These are phyloP conservation scores for Barnettozyma siamensis DNA, from an alignment of 805 yeast genomes.

Conservation along the genomic window DNA sequence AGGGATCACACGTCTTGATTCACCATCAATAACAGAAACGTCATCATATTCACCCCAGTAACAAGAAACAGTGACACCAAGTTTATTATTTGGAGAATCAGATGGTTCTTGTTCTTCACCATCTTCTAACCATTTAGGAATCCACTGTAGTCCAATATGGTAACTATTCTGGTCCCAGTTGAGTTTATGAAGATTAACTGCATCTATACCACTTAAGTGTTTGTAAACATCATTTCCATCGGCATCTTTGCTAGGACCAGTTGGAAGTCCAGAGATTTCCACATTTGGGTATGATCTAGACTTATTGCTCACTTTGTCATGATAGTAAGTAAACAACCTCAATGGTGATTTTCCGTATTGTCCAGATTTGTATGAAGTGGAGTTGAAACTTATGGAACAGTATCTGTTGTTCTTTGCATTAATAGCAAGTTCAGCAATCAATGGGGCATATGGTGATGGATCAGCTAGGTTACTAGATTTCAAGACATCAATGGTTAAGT, in stretches of 20 bases:
- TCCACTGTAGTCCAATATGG: slow-evolving; percentile 70
- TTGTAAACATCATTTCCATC: slow-evolving; percentile 45
- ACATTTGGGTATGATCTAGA: not conserved
- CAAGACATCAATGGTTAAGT: slow-evolving; percentile 45
- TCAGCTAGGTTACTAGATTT: slow-evolving; percentile 39
- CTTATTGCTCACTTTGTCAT: slow-evolving; percentile 23
- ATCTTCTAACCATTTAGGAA: slow-evolving; percentile 49
- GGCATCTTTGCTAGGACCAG: slow-evolving; percentile 27
- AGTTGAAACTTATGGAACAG: slow-evolving; percentile 57
- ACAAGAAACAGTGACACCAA: slow-evolving; percentile 61
- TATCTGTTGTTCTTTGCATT: slow-evolving; percentile 55
- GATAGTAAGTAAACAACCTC: slow-evolving; percentile 50
- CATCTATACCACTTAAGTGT: slow-evolving; percentile 56
- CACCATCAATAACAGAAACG: slow-evolving; percentile 34
- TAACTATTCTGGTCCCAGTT: slow-evolving; percentile 48
- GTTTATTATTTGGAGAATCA: slow-evolving; percentile 28
- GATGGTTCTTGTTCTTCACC: slow-evolving; percentile 26
- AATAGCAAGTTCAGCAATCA: slow-evolving; percentile 56
- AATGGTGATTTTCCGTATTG: slow-evolving; percentile 49
- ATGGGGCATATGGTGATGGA: slow-evolving; percentile 55
- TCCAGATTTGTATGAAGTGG: slow-evolving; percentile 34
- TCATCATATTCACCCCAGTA: slow-evolving; percentile 72
- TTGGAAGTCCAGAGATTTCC: slow-evolving; percentile 8
- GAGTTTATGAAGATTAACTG: slow-evolving; percentile 57
- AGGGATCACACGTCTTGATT: slow-evolving; percentile 44